Base-by-base conservation (phyloP, 345 rosid genomes). In the Streptanthus diversifolius region DNA sequence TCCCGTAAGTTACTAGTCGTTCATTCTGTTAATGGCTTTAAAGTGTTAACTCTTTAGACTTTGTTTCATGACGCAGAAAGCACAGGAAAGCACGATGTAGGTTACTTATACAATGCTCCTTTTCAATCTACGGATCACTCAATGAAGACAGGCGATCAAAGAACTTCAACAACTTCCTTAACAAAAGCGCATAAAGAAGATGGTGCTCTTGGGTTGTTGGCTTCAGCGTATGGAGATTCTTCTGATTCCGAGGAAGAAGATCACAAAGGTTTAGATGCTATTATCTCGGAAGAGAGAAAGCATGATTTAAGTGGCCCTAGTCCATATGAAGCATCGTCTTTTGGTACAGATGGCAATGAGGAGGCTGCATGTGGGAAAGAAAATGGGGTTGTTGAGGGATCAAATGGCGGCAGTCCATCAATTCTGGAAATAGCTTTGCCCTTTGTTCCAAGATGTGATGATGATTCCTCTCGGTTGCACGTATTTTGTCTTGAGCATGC, bases 401-500 rank as follows among this genome's bases (percentile, higher is more conserved):
- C 37, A 54, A 30, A 15, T 68, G 49, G 63, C 54, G 78, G 62
- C 37, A 48, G 29, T 68, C 40, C 64, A 54, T 82, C 77, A 40
- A 22, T 33, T 18, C 75, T 74, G 74, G 79, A 73, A 29, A 44
- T 77, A 43, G 77, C 70, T 64, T 52, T 75, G 19, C 73, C 83
- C 3, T 80, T 77, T 80, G 39, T 81, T 75, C 85, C 77, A 29
- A 81, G 74, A 72, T 84, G 82, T 61, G 83, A 87, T 74, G 92
- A 88, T 48, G 96, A 90, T 79, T 87, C 96, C 69, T 91, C 88
- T 67, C 87, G 86, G 43, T 45, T 87, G 85, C 97, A 95, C 66
- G 86, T 95, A 41, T 95, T 95, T 82, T 95, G 99, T 82, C 98
- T 95, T 64, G 91, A 95, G 86, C 98, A 95, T 79, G 99, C 99